Percentiles rank a stretch among this genome's conserved stretches.
Conservation (phyloP, 257 asterid species). For the Cruciata laevipes region DNA sequence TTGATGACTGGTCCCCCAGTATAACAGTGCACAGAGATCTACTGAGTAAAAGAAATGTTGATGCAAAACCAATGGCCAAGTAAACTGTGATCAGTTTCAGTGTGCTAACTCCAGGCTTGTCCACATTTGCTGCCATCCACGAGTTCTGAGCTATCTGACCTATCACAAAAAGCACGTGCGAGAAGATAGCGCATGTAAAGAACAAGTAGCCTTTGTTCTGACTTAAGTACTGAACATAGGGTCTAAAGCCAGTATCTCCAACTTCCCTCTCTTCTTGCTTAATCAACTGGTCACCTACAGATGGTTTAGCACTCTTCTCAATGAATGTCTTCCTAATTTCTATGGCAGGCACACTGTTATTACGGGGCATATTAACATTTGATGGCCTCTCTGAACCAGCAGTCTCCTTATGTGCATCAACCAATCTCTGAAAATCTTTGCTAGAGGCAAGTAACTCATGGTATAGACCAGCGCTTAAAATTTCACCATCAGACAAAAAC, state of each 20-base stretch:
- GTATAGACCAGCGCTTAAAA: conserved; percentile 40
- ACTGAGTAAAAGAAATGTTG: conserved; percentile 41
- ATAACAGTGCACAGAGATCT: conserved; percentile 54
- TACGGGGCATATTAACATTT: conserved; percentile 25
- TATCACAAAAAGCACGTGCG: conserved; percentile 47
- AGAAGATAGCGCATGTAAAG: conserved; percentile 41
- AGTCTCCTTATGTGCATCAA: conserved; percentile 49
- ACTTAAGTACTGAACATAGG: conserved; percentile 57
- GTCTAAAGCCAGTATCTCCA: conserved; percentile 84
- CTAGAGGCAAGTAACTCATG: conserved; percentile 38
- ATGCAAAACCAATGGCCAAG: conserved; percentile 50
- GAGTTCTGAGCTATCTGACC: conserved; percentile 64
- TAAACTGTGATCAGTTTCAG: conserved; percentile 73
- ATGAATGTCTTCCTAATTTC: conserved; percentile 30
- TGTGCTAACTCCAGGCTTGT: conserved; percentile 38
- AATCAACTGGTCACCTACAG: conserved; percentile 61
- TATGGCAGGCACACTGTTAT: conserved; percentile 18
- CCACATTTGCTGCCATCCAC: conserved; percentile 99
- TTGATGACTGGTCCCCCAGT: conserved; percentile 68
- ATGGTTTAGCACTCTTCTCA: conserved; percentile 23
- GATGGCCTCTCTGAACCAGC: conserved; percentile 45
- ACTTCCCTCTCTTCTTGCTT: conserved; percentile 84
- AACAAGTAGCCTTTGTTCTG: conserved; percentile 68
- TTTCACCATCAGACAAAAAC: conserved; percentile 48
- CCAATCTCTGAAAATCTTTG: conserved; percentile 39